A percentile compares a stretch with the other conserved stretches of the same genome.
phyloP scores from a whole-genome alignment of 2,329 filamentous ascomycete genomes.

The Epichloe hybrida region DNA sequence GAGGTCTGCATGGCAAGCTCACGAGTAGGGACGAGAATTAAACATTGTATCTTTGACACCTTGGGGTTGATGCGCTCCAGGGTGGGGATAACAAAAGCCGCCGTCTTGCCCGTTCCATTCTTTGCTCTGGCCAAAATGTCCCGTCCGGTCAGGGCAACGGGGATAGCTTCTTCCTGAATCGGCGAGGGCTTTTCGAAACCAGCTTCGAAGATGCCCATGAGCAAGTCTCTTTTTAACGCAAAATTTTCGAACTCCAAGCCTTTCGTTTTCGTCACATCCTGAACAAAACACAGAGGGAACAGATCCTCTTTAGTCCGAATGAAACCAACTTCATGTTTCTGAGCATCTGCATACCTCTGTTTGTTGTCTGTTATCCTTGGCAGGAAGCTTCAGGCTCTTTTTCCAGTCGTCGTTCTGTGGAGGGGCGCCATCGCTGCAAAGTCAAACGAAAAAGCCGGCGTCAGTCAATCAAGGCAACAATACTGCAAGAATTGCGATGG shows the following conservation, averaged over 20 bases:
- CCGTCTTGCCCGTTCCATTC: constrained; percentile 97
- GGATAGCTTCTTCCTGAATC: constrained; percentile 98
- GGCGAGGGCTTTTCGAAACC: constrained; percentile 98
- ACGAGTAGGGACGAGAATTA: constrained; percentile 92
- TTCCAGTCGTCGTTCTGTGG: constrained; percentile 54
- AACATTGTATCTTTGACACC: constrained; percentile 86
- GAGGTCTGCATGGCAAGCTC: constrained; percentile 97
- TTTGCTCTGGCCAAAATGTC: constrained; percentile 95
- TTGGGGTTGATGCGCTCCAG: constrained; percentile 95
- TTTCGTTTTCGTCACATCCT: constrained; percentile 98
- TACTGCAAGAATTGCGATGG: not conserved
- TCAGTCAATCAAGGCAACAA: not conserved
- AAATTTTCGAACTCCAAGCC: constrained; percentile 97
- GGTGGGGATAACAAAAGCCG: constrained; percentile 91
- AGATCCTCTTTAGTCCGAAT: constrained; percentile 7
- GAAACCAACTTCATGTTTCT: constrained; percentile 1
- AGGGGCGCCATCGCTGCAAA: constrained; percentile 31
- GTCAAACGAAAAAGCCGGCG: not conserved
- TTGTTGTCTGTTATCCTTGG: constrained; percentile 64
- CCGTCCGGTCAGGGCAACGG: constrained; percentile 85
- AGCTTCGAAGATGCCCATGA: constrained; percentile 99
- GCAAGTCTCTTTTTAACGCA: constrained; percentile 79
- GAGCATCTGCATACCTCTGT: constrained; percentile 47
- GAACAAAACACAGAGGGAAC: constrained; percentile 4
- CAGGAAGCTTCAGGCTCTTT: constrained; percentile 54